phyloP scores from a whole-genome alignment of 805 yeast genomes.

The Torulaspora delbrueckii region DNA sequence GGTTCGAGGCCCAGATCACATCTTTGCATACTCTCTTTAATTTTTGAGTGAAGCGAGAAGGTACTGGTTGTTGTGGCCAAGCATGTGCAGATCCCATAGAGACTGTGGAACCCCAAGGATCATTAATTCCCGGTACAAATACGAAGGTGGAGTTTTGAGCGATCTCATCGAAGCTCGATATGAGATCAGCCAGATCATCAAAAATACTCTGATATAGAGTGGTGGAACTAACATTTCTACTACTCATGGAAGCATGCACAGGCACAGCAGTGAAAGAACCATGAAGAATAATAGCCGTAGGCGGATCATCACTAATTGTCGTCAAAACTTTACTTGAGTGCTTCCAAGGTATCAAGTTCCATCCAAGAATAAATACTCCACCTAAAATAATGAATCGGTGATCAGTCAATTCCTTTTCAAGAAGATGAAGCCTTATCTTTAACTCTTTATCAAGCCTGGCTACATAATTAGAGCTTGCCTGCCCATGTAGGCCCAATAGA shows the following conservation, averaged over 20 bases:
- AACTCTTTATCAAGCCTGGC: constrained; percentile 60
- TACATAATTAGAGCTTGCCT: constrained; percentile 32
- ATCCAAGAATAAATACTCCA: constrained; percentile 64
- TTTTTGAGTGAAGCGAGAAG: constrained; percentile 64
- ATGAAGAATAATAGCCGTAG: constrained; percentile 66
- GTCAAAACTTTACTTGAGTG: constrained; percentile 58
- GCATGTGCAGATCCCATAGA: constrained; percentile 54
- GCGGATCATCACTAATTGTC: constrained; percentile 51
- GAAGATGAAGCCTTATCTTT: constrained; percentile 46
- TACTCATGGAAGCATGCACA: constrained; percentile 50
- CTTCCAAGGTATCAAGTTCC: constrained; percentile 53
- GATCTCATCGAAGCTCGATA: constrained; percentile 45
- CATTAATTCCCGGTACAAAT: constrained; percentile 84
- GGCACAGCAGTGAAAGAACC: constrained; percentile 79
- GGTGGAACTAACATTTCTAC: constrained; percentile 46
- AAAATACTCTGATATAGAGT: constrained; percentile 61
- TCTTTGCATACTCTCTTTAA: constrained; percentile 54
- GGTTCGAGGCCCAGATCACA: constrained; percentile 66
- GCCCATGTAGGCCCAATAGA: constrained; percentile 47
- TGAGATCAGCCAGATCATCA: constrained; percentile 63
- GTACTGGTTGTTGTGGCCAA: constrained; percentile 74
- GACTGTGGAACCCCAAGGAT: constrained; percentile 82
- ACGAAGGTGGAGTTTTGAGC: constrained; percentile 48
- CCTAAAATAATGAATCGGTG: constrained; percentile 72
- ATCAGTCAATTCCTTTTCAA: constrained; percentile 52